phyloP scores from a whole-genome alignment of 257 asterid genomes.

The Solanum commersonii region DNA sequence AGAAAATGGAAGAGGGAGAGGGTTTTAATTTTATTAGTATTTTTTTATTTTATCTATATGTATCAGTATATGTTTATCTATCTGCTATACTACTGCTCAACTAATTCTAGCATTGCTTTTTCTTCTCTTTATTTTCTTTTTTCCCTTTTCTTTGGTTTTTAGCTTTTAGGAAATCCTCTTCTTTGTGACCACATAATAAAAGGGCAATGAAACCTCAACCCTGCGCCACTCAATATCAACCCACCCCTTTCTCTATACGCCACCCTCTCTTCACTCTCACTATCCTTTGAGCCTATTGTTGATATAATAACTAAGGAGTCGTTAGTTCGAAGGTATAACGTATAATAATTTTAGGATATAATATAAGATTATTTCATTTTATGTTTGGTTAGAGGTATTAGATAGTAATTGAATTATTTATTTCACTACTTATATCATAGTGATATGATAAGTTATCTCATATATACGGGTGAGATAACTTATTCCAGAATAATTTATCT shows the following conservation, averaged over 20 bases:
- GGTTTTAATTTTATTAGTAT: neutral
- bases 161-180: slow-evolving; percentile 6
- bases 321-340: too few relatives aligned
- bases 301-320: too few relatives aligned
- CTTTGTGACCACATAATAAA: slow-evolving; percentile 12
- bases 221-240: slow-evolving; percentile 5
- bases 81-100: neutral
- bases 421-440: too few relatives aligned
- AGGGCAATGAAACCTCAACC: neutral
- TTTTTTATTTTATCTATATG: neutral
- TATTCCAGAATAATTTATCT: too few relatives aligned
- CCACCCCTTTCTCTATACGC: neutral
- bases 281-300: neutral
- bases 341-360: too few relatives aligned
- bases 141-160: neutral
- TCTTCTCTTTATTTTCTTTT: neutral
- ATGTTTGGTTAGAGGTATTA: too few relatives aligned
- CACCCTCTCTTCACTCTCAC: neutral
- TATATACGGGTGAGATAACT: too few relatives aligned
- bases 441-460: too few relatives aligned
- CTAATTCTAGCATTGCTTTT: neutral
- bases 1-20: neutral
- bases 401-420: too few relatives aligned
- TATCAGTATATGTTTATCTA: neutral
- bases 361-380: too few relatives aligned